Base-by-base conservation (phyloP, 768 basidiomycete genomes). In the Tulasnella sp. region DNA sequence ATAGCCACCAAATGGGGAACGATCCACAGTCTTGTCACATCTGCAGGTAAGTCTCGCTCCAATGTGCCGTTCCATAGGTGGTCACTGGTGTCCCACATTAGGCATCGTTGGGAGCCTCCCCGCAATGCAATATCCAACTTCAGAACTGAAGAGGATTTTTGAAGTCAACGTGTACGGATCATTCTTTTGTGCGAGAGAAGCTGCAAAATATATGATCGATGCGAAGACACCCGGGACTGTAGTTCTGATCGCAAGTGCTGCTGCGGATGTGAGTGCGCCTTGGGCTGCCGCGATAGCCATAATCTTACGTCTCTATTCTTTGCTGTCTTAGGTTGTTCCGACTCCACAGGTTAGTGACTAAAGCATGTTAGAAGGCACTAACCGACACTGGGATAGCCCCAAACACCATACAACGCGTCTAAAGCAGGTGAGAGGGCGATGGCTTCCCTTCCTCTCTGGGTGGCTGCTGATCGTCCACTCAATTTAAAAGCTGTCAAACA, bases 121-220 rank as follows among this genome's bases (percentile, higher is more conserved):
- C 50, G 95, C 96, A 1, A 89, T 96, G 78, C 94, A 96, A 91
- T 96, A 84, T 84, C 97, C 97, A 3, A 90, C 92, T 77, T 93
- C 96, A 82, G 92, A 93, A 76, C 91, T 96, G 83, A 93, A 92
- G 85, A 90, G 91, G 79, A 87, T 99, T 79, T 94, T 93, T 85
- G 95, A 96, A 84, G 91, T 98, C 88, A 98, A 98, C 84, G 94
- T 98, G 64, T 95, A 98, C 85, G 97, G 96, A 79, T 91, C 92
- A 20, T 97, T 95, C 88, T 97, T 93, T 87, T 97, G 96, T n/a
- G 97, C 97, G 14, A 92, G 97, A 40, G 96, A 98, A 86, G 97
- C 94, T 2, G 97, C 96, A 72, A 92, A 93, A 82, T 89, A 91
- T 86, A 98, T 98, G 97, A 93, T 97, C 81, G 91, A 92, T 12